Conservation (phyloP, 306 rosid genomes). For the Medicago truncatula region MtrunA17r5.0-ANR NC_053046.1:14033001-14033500, state of each 20-base stretch:
- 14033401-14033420: too few species aligned
- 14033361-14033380: too few species aligned
- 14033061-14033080: conserved; percentile 49
- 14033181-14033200: conserved; percentile 50
- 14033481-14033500: too few species aligned
- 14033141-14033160: conserved; percentile 48
- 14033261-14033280: not conserved
- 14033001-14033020: conserved; percentile 58
- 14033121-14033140: conserved; percentile 51
- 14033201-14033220: conserved; percentile 29
- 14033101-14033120: conserved; percentile 43
- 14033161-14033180: conserved; percentile 58
- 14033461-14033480: too few species aligned
- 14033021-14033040: conserved; percentile 34
- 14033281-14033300: too few species aligned
- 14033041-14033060: conserved; percentile 39
- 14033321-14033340: too few species aligned
- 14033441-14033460: too few species aligned
- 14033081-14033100: conserved; percentile 37
- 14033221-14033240: conserved; percentile 5
- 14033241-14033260: conserved; percentile 28
- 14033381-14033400: too few species aligned
- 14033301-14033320: too few species aligned
- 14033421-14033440: too few species aligned
- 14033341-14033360: too few species aligned